A percentile compares a stretch with the other conserved stretches of the same genome.
Evolutionary conservation across 768 basidiomycete species (phyloP).

Genomic region (Mycena vitilis): DNA sequence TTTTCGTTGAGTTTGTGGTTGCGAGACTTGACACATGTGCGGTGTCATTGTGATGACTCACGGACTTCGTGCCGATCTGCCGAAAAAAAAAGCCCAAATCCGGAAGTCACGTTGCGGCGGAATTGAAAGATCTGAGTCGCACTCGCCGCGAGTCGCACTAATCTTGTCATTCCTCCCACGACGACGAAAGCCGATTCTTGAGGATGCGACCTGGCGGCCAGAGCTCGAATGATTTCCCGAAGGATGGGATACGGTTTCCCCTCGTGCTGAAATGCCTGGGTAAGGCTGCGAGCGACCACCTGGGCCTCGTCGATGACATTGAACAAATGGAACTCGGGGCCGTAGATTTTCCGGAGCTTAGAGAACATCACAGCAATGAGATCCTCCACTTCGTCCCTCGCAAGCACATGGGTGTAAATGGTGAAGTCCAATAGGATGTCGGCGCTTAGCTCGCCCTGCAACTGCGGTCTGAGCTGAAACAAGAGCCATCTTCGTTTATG

Average conservation of each 20-base stretch:
- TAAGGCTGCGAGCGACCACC: background rate
- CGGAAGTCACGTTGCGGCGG: too few species aligned
- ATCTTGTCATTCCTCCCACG: too few species aligned
- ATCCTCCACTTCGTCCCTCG: background rate
- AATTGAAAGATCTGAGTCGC: too few species aligned
- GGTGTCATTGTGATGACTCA: too few species aligned
- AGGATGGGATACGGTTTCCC: constrained; percentile 1
- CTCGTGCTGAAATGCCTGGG: background rate
- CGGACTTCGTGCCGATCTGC: too few species aligned
- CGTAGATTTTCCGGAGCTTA: constrained; percentile 12
- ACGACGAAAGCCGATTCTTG: constrained; percentile 6
- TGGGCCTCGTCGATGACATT: constrained; percentile 20
- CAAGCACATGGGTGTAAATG: background rate
- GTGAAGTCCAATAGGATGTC: background rate
- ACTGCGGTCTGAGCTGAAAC: constrained; percentile 5
- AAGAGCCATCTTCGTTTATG: constrained; percentile 16
- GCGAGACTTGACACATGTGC: too few species aligned
- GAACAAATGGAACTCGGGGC: constrained; percentile 15
- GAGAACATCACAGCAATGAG: constrained; percentile 2
- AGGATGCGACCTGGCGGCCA: background rate
- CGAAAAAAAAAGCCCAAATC: too few species aligned
- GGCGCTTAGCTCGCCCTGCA: background rate
- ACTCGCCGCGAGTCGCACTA: too few species aligned
- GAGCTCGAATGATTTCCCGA: constrained; percentile 10
- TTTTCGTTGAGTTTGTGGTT: too few species aligned